Percentiles rank a stretch among this genome's conserved stretches.
These are phyloP conservation scores for Dinochytrium kinnereticum DNA, from an alignment of 371 early-diverging fungal genomes.

Conservation along the genomic window DNA sequence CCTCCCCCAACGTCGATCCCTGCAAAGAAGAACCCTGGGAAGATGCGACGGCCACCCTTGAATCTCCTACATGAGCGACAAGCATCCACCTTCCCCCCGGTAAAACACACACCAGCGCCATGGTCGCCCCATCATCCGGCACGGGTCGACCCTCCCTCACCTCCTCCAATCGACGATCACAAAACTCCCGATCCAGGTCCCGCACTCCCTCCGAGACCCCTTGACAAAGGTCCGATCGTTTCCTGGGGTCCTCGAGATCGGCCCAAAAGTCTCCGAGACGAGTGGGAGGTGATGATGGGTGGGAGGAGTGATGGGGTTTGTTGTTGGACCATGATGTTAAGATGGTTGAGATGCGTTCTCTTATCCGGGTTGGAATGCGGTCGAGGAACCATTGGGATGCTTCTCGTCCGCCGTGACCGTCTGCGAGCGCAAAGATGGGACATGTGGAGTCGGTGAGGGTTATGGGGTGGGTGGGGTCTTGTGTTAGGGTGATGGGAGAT, in stretches of 20 bases:
- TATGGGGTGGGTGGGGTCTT: background rate
- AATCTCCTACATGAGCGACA: slow-evolving; percentile 40
- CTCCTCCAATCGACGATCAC: too few relatives aligned
- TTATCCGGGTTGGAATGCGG: slow-evolving; percentile 18
- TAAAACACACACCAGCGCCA: slow-evolving; percentile 22
- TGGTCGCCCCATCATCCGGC: slow-evolving; percentile 29
- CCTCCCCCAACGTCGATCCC: background rate
- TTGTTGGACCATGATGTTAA: too few relatives aligned
- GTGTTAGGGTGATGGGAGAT: background rate
- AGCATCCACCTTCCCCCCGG: slow-evolving; percentile 15
- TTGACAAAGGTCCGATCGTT: background rate
- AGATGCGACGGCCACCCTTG: slow-evolving; percentile 17
- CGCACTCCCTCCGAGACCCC: background rate
- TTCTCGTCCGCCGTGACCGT: slow-evolving; percentile 39
- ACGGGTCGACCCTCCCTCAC: too few relatives aligned
- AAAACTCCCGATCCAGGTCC: slow-evolving; percentile 32
- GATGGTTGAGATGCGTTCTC: too few relatives aligned
- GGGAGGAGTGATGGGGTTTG: too few relatives aligned
- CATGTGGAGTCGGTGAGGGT: background rate
- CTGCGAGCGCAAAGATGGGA: slow-evolving; percentile 35
- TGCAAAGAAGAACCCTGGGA: background rate
- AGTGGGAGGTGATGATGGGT: slow-evolving; percentile 1
- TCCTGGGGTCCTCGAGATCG: background rate
- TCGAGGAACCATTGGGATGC: slow-evolving; percentile 34
- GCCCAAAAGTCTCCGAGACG: background rate